Percentiles rank a stretch among this genome's conserved stretches.
Evolutionary conservation across 805 yeast species (phyloP).

Genomic region (Kuraishia hungarica): DNA sequence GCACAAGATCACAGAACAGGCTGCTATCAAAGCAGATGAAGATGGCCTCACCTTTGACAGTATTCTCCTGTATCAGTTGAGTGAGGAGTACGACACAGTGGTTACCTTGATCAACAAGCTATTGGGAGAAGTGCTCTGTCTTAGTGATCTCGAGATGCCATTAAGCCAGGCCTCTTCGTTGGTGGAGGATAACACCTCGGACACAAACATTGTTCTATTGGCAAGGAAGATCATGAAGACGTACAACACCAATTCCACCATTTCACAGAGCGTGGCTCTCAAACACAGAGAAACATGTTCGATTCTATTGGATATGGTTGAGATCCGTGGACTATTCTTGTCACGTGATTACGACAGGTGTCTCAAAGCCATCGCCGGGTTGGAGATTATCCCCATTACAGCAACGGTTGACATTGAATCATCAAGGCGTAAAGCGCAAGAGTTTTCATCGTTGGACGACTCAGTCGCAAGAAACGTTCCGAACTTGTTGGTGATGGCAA

Average conservation of each 20-base stretch:
- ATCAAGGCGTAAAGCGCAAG: slow-evolving; percentile 64
- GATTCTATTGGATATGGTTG: slow-evolving; percentile 55
- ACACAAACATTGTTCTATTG: slow-evolving; percentile 33
- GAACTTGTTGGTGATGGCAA: slow-evolving; percentile 64
- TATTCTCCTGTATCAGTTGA: slow-evolving; percentile 73
- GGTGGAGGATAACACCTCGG: slow-evolving; percentile 11
- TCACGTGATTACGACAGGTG: slow-evolving; percentile 51
- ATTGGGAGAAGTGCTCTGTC: slow-evolving; percentile 68
- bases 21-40: slow-evolving; percentile 82
- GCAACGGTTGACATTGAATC: slow-evolving; percentile 39
- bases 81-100: slow-evolving; percentile 82
- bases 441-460: slow-evolving; percentile 56
- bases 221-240: slow-evolving; percentile 35
- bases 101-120: slow-evolving; percentile 64
- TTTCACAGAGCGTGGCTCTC: slow-evolving; percentile 44
- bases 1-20: slow-evolving; percentile 67
- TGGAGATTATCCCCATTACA: slow-evolving; percentile 61
- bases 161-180: slow-evolving; percentile 27
- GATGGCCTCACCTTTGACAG: slow-evolving; percentile 89
- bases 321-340: slow-evolving; percentile 54
- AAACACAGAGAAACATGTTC: slow-evolving; percentile 58
- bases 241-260: slow-evolving; percentile 48
- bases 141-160: slow-evolving; percentile 60
- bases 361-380: slow-evolving; percentile 42
- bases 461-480: slow-evolving; percentile 75